phyloP scores from a whole-genome alignment of 371 early-diverging fungal genomes.

The Lichtheimia ramosa region DNA sequence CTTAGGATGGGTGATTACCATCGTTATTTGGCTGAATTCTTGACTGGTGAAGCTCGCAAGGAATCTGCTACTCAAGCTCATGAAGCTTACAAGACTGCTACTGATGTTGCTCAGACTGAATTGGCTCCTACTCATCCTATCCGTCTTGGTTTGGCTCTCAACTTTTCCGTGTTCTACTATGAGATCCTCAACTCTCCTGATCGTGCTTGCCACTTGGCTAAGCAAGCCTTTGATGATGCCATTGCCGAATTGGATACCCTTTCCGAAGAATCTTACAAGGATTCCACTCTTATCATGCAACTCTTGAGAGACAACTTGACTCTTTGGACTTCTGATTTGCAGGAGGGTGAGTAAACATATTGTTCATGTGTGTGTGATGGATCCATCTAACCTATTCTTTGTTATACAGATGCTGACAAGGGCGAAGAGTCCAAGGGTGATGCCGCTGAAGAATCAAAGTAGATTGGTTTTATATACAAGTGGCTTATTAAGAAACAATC shows the following conservation, averaged over 20 bases:
- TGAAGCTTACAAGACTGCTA: constrained; percentile 96
- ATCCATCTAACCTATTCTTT: neutral
- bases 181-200: constrained; percentile 99
- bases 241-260: constrained; percentile 98
- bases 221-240: constrained; percentile 99
- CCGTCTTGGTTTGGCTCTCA: constrained; percentile 98
- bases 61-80: constrained; percentile 88
- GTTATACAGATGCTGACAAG: constrained; percentile 38
- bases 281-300: constrained; percentile 99
- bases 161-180: constrained; percentile 99
- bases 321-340: constrained; percentile 98
- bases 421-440: constrained; percentile 36
- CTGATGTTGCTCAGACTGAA: constrained; percentile 92
- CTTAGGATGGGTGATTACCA: constrained; percentile 98
- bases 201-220: constrained; percentile 98
- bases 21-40: constrained; percentile 99
- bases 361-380: neutral
- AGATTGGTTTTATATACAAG: constrained; percentile 10
- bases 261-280: constrained; percentile 99
- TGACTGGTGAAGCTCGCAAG: constrained; percentile 84
- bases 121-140: constrained; percentile 98
- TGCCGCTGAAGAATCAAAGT: constrained; percentile 46
- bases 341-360: constrained; percentile 58
- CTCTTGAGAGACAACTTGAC: constrained; percentile 99
- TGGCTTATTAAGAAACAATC: no score